Percentiles rank a stretch among this genome's conserved stretches.
Evolutionary conservation across 495 filamentous ascomycete species (phyloP).

Genomic region (Thermothielavioides terrestris): DNA sequence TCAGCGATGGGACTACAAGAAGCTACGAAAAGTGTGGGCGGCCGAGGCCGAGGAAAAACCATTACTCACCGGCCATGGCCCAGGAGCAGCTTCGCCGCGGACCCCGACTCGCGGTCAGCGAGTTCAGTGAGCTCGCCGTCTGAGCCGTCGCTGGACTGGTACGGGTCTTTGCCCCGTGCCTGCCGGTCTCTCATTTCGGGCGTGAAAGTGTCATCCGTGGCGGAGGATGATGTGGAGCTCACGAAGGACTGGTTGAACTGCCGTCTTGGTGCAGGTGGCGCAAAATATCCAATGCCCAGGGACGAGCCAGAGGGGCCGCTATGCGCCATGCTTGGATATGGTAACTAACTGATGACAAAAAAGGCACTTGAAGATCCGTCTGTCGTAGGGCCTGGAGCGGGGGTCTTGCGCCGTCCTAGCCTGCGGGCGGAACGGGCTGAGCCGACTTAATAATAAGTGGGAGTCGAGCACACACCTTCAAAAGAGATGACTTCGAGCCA

Average conservation of each 20-base stretch:
- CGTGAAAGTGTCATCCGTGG: conserved; percentile 22
- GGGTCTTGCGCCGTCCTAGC: too few species aligned
- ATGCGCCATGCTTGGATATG: too few species aligned
- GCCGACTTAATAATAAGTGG: too few species aligned
- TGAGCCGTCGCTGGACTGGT: conserved; percentile 21
- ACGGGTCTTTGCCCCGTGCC: conserved; percentile 46
- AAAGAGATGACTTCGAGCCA: too few species aligned
- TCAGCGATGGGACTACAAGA: not conserved
- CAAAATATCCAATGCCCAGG: not conserved
- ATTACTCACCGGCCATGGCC: conserved; percentile 10
- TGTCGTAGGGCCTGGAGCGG: too few species aligned
- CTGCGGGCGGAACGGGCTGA: too few species aligned
- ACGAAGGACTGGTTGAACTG: conserved; percentile 4
- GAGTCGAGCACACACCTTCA: too few species aligned
- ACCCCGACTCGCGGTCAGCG: conserved; percentile 15
- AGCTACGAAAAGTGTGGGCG: not conserved
- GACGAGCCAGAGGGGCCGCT: not conserved
- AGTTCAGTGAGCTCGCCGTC: conserved; percentile 23
- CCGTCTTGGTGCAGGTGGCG: not conserved
- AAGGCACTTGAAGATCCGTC: too few species aligned
- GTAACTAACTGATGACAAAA: too few species aligned
- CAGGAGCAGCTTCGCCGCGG: conserved; percentile 8
- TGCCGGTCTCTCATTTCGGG: conserved; percentile 43
- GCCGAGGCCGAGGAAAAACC: not conserved
- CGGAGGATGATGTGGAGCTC: conserved; percentile 7